These are phyloP conservation scores for Cymodocea nodosa DNA, from an alignment of 116 monocot species.

Conservation along the genomic window DNA sequence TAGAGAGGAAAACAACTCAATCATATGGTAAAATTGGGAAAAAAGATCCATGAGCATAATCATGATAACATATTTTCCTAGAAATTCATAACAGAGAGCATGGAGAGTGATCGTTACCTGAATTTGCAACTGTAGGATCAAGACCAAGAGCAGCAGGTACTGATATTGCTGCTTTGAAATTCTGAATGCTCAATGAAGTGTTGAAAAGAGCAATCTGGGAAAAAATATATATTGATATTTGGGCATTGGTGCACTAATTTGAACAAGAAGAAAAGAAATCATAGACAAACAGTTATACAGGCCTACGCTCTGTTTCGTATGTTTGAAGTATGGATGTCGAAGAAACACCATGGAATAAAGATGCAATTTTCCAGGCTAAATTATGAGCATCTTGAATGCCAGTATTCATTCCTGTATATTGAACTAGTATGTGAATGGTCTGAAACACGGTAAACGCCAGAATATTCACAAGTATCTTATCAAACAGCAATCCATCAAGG, in stretches of 20 bases:
- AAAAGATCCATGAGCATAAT: background rate
- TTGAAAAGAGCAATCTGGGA: slow-evolving; percentile 86
- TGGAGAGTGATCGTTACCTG: slow-evolving; percentile 30
- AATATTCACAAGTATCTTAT: no score
- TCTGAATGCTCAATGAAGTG: slow-evolving; percentile 70
- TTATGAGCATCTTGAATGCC: slow-evolving; percentile 99
- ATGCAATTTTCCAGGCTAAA: slow-evolving; percentile 87
- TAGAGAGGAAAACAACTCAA: background rate
- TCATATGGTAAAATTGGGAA: background rate
- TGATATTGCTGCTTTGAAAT: slow-evolving; percentile 89
- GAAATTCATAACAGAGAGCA: background rate
- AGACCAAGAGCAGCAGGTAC: slow-evolving; percentile 87
- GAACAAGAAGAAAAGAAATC: background rate
- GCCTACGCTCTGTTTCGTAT: slow-evolving; percentile 83
- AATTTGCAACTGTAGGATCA: slow-evolving; percentile 66
- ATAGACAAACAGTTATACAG: slow-evolving; percentile 31
- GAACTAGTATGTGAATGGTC: background rate
- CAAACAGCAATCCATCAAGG: no score
- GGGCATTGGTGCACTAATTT: background rate
- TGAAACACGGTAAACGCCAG: background rate
- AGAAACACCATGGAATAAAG: slow-evolving; percentile 31
- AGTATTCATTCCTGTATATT: slow-evolving; percentile 86
- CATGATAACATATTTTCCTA: no score
- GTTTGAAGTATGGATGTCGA: slow-evolving; percentile 56
- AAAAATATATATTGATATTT: background rate